Conservation (phyloP, 306 rosid species). For the Morella rubra region DNA sequence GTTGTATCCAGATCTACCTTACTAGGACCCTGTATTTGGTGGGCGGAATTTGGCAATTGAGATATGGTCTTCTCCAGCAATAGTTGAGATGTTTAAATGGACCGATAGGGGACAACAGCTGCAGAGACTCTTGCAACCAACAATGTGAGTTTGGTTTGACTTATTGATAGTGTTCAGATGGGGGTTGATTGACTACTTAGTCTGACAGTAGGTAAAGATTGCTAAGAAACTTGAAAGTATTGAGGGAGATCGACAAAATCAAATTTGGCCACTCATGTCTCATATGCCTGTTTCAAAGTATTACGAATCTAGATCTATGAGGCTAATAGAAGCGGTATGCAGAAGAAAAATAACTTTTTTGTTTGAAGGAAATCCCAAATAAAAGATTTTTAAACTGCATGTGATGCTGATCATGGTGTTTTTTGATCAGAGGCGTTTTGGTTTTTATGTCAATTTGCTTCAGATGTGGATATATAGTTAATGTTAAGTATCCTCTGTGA, state of each 20-base stretch:
- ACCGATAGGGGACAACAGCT: not conserved
- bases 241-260: not conserved
- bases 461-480: not conserved
- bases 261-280: not conserved
- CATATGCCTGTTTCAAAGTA: not conserved
- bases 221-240: not conserved
- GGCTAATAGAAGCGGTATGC: not conserved
- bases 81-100: not conserved
- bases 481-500: not conserved
- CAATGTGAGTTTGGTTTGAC: constrained; percentile 4
- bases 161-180: not conserved
- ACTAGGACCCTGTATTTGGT: not conserved
- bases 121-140: not conserved
- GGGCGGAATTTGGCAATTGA: not conserved
- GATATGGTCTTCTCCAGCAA: not conserved
- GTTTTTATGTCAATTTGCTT: not conserved
- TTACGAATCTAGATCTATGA: not conserved
- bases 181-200: not conserved
- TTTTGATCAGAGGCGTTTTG: not conserved
- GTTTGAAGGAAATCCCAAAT: not conserved
- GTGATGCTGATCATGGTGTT: not conserved
- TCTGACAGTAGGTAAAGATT: not conserved
- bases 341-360: not conserved
- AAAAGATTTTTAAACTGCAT: not conserved
- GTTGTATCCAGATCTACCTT: not conserved